Evolutionary conservation across 192 early-diverging fungal species (phyloP).

Genomic region (Globomyces pollinis-pini): DNA sequence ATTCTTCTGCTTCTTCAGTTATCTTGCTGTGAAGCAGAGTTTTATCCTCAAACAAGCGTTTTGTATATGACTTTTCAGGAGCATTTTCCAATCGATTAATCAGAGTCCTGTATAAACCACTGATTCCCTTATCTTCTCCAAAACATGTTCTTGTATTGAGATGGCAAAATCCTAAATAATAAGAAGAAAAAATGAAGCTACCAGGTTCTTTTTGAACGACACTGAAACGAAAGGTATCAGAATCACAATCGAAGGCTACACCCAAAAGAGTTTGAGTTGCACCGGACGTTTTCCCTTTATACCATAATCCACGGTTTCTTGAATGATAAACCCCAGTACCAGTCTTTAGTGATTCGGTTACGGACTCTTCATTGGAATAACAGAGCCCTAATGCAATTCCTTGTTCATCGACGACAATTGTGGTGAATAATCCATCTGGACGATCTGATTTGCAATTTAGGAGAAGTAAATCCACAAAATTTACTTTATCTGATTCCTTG

Average conservation of each 20-base stretch:
- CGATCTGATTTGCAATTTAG: conserved; percentile 64
- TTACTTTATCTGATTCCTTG: background rate
- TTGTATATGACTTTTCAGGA: conserved; percentile 87
- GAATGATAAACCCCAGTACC: conserved; percentile 90
- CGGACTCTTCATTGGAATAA: conserved; percentile 79
- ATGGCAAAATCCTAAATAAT: conserved; percentile 83
- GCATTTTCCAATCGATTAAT: conserved; percentile 61
- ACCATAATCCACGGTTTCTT: conserved; percentile 83
- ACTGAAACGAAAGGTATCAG: conserved; percentile 75
- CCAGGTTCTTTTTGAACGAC: conserved; percentile 73
- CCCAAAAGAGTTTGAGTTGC: conserved; percentile 80
- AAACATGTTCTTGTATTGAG: conserved; percentile 86
- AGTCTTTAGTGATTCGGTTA: conserved; percentile 69
- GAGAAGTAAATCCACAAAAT: background rate
- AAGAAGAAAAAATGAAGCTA: conserved; percentile 34
- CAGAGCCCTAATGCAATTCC: conserved; percentile 83
- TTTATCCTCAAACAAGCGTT: conserved; percentile 76
- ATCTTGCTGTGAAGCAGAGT: conserved; percentile 83
- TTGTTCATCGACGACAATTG: conserved; percentile 88
- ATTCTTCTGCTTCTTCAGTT: conserved; percentile 89
- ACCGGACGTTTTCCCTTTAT: conserved; percentile 92
- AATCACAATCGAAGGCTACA: conserved; percentile 84
- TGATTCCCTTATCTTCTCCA: conserved; percentile 69
- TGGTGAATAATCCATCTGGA: conserved; percentile 83
- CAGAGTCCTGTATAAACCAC: conserved; percentile 62